Conservation (phyloP, 2,329 filamentous ascomycete species). For the Talaromyces sp. region DNA sequence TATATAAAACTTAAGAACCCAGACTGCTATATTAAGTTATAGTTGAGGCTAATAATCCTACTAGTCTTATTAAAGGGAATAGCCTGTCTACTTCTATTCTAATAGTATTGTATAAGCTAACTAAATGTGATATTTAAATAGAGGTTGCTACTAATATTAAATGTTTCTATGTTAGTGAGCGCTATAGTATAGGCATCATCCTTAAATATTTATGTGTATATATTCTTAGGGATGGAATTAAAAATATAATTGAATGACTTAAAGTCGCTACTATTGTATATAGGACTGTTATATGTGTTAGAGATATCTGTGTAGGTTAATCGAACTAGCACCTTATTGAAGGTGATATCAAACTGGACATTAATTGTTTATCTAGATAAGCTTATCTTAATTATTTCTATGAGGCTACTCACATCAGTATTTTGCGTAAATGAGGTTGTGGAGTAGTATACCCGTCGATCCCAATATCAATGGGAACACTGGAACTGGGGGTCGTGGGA, state of each 20-base stretch:
- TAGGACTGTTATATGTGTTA: neutral
- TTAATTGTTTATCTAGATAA: neutral
- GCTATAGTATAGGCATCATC: neutral
- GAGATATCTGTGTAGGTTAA: neutral
- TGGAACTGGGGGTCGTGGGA: constrained; percentile 4
- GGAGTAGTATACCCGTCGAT: neutral
- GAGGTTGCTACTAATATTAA: neutral
- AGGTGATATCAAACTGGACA: constrained; percentile 7
- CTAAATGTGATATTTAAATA: neutral
- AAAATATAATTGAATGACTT: constrained; percentile 4
- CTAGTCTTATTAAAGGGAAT: neutral
- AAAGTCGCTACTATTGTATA: neutral
- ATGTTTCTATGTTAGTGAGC: neutral
- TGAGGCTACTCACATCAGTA: neutral
- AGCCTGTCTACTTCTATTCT: neutral
- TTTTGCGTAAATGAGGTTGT: neutral
- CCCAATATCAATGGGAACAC: neutral
- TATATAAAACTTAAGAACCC: constrained; percentile 3
- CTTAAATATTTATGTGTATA: neutral
- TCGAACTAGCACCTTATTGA: neutral
- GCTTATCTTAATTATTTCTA: neutral
- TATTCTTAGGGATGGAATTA: neutral
- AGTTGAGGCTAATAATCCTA: neutral
- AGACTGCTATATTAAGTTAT: neutral
- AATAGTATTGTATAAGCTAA: constrained; percentile 4